phyloP scores from a whole-genome alignment of 176 grass and related monocot genomes.

The Oryza meridionalis region DNA sequence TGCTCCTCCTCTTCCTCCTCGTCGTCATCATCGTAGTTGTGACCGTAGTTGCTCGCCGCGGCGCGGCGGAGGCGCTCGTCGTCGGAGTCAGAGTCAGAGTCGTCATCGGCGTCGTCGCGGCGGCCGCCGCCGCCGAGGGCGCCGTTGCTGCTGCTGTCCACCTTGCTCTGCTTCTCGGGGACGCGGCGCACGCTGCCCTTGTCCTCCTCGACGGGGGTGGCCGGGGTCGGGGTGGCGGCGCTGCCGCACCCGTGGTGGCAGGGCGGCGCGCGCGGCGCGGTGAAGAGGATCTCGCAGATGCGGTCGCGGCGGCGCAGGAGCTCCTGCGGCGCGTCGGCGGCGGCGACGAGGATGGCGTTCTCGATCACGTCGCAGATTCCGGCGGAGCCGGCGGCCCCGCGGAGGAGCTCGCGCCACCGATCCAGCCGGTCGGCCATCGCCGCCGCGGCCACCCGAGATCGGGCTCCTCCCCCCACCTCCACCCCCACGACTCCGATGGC shows the following conservation, averaged over 20 bases:
- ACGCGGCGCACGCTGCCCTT: conserved; percentile 70
- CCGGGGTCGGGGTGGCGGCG: conserved; percentile 41
- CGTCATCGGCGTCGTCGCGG: not conserved
- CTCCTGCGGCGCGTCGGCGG: conserved; percentile 67
- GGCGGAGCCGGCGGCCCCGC: conserved; percentile 53
- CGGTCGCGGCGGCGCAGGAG: conserved; percentile 71
- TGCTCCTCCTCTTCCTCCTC: conserved; percentile 31
- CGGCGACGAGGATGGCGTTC: conserved; percentile 76
- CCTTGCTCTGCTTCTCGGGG: conserved; percentile 67
- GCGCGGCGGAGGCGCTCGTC: conserved; percentile 64
- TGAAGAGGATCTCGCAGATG: conserved; percentile 74
- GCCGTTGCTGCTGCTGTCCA: conserved; percentile 63
- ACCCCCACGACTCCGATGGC: not conserved
- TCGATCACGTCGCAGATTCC: conserved; percentile 87
- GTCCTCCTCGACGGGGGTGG: conserved; percentile 63
- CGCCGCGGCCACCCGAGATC: conserved; percentile 35
- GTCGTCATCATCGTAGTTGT: conserved; percentile 67
- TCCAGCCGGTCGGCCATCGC: conserved; percentile 58
- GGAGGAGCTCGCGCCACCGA: conserved; percentile 75
- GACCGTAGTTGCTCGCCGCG: conserved; percentile 64
- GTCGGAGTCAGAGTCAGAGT: conserved; percentile 49
- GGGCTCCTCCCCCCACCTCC: not conserved
- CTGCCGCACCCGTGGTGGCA: conserved; percentile 32
- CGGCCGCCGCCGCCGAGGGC: not conserved
- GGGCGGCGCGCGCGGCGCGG: conserved; percentile 13